A percentile compares a stretch with the other conserved stretches of the same genome.
Conservation (phyloP, 768 basidiomycete genomes). For the Agaricus sinodeliciosus region DNA sequence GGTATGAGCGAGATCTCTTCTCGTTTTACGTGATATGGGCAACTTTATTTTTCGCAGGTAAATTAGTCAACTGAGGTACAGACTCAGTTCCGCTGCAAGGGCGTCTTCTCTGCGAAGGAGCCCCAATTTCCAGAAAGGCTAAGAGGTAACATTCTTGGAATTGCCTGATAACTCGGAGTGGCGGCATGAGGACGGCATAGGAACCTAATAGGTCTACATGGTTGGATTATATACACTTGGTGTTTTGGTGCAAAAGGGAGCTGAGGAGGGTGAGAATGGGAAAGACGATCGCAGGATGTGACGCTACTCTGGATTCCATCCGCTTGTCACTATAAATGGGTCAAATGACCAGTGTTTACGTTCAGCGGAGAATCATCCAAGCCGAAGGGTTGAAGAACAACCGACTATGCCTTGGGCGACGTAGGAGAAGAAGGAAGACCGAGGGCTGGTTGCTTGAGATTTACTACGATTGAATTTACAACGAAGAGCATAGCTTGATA, state of each 20-base stretch:
- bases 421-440: too few relatives aligned
- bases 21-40: constrained; percentile 4
- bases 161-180: not conserved
- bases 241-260: not conserved
- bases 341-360: too few relatives aligned
- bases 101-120: not conserved
- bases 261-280: too few relatives aligned
- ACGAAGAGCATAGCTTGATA: not conserved
- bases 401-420: too few relatives aligned
- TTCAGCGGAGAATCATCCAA: too few relatives aligned
- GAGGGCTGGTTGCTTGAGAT: not conserved
- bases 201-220: not conserved
- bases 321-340: too few relatives aligned
- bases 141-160: constrained; percentile 1
- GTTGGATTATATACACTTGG: not conserved
- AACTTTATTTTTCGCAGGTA: not conserved
- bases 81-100: constrained; percentile 4
- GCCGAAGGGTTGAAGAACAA: too few relatives aligned
- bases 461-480: not conserved
- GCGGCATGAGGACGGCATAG: too few relatives aligned
- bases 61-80: constrained; percentile 2
- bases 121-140: not conserved
- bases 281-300: too few relatives aligned
- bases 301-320: too few relatives aligned
- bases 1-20: not conserved